Percentiles rank a stretch among this genome's conserved stretches.
phyloP scores from a whole-genome alignment of 306 rosid species.

The Citrullus colocynthis region DNA sequence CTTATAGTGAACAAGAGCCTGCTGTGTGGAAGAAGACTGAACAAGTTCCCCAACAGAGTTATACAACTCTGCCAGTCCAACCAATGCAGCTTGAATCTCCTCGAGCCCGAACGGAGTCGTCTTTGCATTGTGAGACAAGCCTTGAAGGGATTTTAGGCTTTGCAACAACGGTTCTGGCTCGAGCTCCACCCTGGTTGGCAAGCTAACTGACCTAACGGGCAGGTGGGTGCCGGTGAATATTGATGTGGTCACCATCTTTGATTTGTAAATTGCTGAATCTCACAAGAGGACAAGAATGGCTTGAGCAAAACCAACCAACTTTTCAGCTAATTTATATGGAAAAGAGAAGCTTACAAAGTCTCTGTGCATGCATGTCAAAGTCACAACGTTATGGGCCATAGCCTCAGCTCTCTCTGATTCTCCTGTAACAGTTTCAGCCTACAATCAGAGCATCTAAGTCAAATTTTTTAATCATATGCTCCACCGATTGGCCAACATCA shows the following conservation, averaged over 20 bases:
- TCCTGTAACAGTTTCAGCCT: slow-evolving; percentile 16
- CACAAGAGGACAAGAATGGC: not conserved
- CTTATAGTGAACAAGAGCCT: slow-evolving; percentile 33
- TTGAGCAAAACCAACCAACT: slow-evolving; percentile 2
- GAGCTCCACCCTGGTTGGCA: slow-evolving; percentile 40
- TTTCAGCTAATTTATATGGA: not conserved
- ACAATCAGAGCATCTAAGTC: slow-evolving; percentile 10
- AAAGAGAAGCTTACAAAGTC: not conserved
- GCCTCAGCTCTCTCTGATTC: slow-evolving; percentile 8
- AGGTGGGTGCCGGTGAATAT: slow-evolving; percentile 16
- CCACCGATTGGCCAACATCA: not conserved
- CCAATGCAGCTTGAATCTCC: slow-evolving; percentile 31
- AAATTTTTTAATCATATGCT: slow-evolving; percentile 6
- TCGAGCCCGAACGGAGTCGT: slow-evolving; percentile 18
- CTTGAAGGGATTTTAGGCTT: slow-evolving; percentile 26
- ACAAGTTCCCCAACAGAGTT: slow-evolving; percentile 43
- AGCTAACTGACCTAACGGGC: slow-evolving; percentile 66
- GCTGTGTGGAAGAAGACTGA: slow-evolving; percentile 38
- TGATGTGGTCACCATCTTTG: slow-evolving; percentile 12
- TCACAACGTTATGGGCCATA: not conserved
- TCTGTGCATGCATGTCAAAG: not conserved
- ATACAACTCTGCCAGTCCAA: slow-evolving; percentile 44
- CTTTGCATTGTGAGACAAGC: slow-evolving; percentile 12
- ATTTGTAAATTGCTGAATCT: not conserved
- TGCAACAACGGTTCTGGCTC: slow-evolving; percentile 41